Evolutionary conservation across 2,329 filamentous ascomycete genomes (phyloP).

Genomic region (Purpureocillium takamizusanense): DNA sequence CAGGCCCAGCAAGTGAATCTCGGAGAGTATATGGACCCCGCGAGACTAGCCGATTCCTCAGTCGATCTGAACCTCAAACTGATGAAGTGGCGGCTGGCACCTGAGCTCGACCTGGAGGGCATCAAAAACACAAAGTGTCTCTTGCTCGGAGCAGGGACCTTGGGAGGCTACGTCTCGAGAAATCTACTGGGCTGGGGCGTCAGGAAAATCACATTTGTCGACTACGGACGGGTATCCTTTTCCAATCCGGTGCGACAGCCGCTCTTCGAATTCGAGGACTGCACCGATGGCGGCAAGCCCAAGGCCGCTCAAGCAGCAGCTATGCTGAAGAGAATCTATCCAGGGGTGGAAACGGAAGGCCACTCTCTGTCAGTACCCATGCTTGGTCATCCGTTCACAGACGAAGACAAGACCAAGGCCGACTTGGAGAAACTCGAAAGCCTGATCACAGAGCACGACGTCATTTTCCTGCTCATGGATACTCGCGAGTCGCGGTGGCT

Average conservation of each 20-base stretch:
- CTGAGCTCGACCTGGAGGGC: slow-evolving; percentile 73
- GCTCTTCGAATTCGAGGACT: slow-evolving; percentile 84
- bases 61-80: slow-evolving; percentile 95
- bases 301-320: slow-evolving; percentile 79
- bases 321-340: slow-evolving; percentile 77
- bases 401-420: slow-evolving; percentile 57
- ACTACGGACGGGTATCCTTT: slow-evolving; percentile 87
- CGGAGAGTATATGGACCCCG: slow-evolving; percentile 88
- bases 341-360: slow-evolving; percentile 74
- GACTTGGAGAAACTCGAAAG: slow-evolving; percentile 69
- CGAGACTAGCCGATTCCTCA: slow-evolving; percentile 79
- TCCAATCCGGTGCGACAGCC: slow-evolving; percentile 96
- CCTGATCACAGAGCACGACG: slow-evolving; percentile 79
- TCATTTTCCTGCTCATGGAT: slow-evolving; percentile 94
- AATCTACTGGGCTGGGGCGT: slow-evolving; percentile 95
- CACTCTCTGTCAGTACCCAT: slow-evolving; percentile 85
- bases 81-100: slow-evolving; percentile 97
- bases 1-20: slow-evolving; percentile 71
- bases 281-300: slow-evolving; percentile 69
- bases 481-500: slow-evolving; percentile 91
- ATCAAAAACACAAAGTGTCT: slow-evolving; percentile 89
- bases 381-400: slow-evolving; percentile 80
- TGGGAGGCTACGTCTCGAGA: slow-evolving; percentile 88
- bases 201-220: slow-evolving; percentile 88
- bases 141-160: slow-evolving; percentile 81